Evolutionary conservation across 768 basidiomycete genomes (phyloP), one percentile per base, ranked within the genome.

Genomic region (Hygrocybe coccinea): DNA sequence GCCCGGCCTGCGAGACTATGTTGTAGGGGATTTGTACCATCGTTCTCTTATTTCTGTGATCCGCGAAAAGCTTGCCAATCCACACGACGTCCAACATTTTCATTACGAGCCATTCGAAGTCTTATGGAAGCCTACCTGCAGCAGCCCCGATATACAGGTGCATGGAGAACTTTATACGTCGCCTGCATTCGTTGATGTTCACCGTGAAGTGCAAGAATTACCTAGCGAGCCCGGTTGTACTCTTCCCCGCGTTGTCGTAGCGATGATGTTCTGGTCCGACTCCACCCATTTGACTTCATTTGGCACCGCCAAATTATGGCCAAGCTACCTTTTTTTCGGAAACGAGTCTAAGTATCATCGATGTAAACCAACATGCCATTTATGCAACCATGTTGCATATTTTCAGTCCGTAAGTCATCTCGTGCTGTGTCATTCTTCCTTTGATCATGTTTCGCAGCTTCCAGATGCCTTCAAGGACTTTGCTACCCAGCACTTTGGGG

Each of bases 341-440:
- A 72, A 72, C 54, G 62, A 67, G 10, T 78, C 78, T 0, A 80
- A 80, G 52, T 80, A 74, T 49, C 39, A 62, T 0, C 62, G 70
- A 0, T 58, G 58, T 0, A 65, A 67, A 5, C 76, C 74, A 0
- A 53, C 46, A 4, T 38, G 61, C 10, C 24, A 61, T 39, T 44
- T 64, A 52, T 50, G 67, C 43, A 57, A 74, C 37, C 74, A 76
- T 52, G 12, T 77, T 3, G 73, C 70, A 0, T 77, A 76, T 60
- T 65, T 79, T 55, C 71, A 73, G 1, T n/a, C n/a, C n/a, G n/a
- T n/a, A n/a, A n/a, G n/a, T n/a, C n/a, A n/a, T n/a, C n/a, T n/a
- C n/a, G 65, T 63, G 24, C 72, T 76, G 59, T 48, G 64, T 54
- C 6, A 14, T 37, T 33, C 25, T 5, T n/a, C 39, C 14, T 19